Percentiles rank a stretch among this genome's conserved stretches.
These are phyloP conservation scores for Pseudocercospora pini-densiflorae DNA, from an alignment of 2,329 filamentous ascomycete genomes.

Conservation along the genomic window DNA sequence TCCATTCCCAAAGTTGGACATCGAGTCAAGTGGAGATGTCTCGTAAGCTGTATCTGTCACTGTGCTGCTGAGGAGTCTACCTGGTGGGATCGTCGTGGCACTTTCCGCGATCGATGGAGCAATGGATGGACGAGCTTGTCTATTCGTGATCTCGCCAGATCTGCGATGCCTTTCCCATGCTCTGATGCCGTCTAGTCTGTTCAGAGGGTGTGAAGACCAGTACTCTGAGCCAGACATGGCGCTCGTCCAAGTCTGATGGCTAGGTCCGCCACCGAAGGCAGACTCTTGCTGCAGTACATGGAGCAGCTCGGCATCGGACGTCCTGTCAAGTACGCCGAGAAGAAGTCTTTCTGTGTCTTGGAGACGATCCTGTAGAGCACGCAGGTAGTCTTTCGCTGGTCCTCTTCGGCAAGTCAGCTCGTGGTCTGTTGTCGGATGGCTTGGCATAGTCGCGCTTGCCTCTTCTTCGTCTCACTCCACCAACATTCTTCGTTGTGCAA, in stretches of 20 bases:
- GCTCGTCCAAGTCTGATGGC: constrained; percentile 30
- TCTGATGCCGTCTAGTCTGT: constrained; percentile 22
- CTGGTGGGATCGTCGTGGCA: neutral
- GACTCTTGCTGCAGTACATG: constrained; percentile 20
- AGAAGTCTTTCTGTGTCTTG: constrained; percentile 30
- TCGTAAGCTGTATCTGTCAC: neutral
- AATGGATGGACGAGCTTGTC: neutral
- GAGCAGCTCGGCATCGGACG: constrained; percentile 20
- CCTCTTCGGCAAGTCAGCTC: constrained; percentile 19
- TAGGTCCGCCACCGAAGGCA: constrained; percentile 13
- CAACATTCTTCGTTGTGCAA: constrained; percentile 32
- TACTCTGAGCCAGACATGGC: constrained; percentile 29
- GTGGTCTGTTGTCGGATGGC: neutral
- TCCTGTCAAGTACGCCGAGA: constrained; percentile 20
- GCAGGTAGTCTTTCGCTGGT: constrained; percentile 31
- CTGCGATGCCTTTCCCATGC: constrained; percentile 26
- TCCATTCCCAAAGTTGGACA: neutral
- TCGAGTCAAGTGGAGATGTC: neutral
- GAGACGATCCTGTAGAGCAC: constrained; percentile 30
- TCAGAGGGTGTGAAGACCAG: constrained; percentile 26
- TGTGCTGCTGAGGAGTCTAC: neutral
- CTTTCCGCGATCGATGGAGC: neutral
- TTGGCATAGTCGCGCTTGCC: neutral
- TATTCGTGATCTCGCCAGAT: neutral
- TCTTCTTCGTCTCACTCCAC: constrained; percentile 34